phyloP scores from a whole-genome alignment of 1,284 basidiomycete genomes.

The Ganoderma leucocontextum region DNA sequence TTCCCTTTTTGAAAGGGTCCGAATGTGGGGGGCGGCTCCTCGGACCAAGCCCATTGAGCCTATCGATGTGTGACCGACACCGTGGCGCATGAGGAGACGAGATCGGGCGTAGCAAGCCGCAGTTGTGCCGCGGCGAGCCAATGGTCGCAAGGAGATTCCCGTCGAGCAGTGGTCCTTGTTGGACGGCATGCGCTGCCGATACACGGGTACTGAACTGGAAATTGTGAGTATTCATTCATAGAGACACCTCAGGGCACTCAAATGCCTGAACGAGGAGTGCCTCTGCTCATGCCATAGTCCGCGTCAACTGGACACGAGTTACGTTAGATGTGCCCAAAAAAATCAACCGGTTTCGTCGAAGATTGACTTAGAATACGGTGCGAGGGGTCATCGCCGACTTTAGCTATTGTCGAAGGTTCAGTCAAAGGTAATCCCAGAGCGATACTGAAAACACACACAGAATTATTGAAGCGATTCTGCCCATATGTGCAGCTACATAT shows the following conservation, averaged over 20 bases:
- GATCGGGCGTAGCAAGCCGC: background rate
- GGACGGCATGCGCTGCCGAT: background rate
- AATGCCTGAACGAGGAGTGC: background rate
- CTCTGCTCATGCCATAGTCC: background rate
- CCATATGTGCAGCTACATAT: background rate
- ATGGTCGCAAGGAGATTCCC: background rate
- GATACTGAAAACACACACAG: background rate
- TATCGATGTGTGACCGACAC: background rate
- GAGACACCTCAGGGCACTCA: background rate
- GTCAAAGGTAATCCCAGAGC: background rate
- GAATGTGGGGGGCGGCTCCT: background rate
- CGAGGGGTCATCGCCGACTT: background rate
- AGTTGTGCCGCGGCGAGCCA: background rate
- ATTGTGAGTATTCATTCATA: background rate
- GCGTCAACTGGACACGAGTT: background rate
- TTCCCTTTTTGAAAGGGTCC: background rate
- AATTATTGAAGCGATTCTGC: background rate
- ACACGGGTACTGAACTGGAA: background rate
- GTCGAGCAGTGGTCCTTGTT: background rate
- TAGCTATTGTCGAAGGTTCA: background rate
- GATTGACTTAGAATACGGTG: background rate
- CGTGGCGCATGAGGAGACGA: background rate
- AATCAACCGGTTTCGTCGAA: background rate
- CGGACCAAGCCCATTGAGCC: background rate
- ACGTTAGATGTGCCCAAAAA: background rate